Percentiles rank a stretch among this genome's conserved stretches.
phyloP scores from a whole-genome alignment of 2,329 filamentous ascomycete species.

The Curvularia sp. region DNA sequence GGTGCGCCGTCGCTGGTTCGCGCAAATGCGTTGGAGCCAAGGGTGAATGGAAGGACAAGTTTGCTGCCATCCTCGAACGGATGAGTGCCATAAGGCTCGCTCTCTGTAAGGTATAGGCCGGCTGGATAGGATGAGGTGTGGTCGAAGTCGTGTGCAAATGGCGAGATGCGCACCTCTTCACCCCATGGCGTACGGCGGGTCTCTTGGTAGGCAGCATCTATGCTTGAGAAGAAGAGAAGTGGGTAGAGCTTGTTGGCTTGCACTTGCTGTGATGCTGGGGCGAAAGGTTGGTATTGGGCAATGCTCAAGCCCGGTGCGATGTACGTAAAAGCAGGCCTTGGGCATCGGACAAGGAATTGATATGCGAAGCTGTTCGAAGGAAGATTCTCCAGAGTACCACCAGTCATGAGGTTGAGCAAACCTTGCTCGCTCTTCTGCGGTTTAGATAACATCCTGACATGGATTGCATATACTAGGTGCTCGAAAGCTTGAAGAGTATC shows the following conservation, averaged over 20 bases:
- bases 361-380: constrained; percentile 9
- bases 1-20: constrained; percentile 18
- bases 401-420: constrained; percentile 18
- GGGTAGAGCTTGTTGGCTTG: constrained; percentile 11
- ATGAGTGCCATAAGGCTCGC: constrained; percentile 6
- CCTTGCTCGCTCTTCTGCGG: constrained; percentile 11
- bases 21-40: constrained; percentile 17
- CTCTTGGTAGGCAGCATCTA: not conserved
- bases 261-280: constrained; percentile 6
- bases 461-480: constrained; percentile 15
- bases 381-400: constrained; percentile 10
- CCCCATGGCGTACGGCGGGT: constrained; percentile 13
- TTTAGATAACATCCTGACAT: constrained; percentile 15
- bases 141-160: constrained; percentile 13
- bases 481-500: constrained; percentile 15
- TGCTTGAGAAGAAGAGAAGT: constrained; percentile 19
- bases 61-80: constrained; percentile 19
- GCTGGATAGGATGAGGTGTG: constrained; percentile 9
- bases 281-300: constrained; percentile 12
- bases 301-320: constrained; percentile 11
- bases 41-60: constrained; percentile 18
- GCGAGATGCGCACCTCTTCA: constrained; percentile 11
- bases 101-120: constrained; percentile 18
- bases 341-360: constrained; percentile 6
- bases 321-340: constrained; percentile 4